These are phyloP conservation scores for Aspergillus thermomutatus DNA, from an alignment of 2,329 filamentous ascomycete species.

Conservation along the genomic window DNA sequence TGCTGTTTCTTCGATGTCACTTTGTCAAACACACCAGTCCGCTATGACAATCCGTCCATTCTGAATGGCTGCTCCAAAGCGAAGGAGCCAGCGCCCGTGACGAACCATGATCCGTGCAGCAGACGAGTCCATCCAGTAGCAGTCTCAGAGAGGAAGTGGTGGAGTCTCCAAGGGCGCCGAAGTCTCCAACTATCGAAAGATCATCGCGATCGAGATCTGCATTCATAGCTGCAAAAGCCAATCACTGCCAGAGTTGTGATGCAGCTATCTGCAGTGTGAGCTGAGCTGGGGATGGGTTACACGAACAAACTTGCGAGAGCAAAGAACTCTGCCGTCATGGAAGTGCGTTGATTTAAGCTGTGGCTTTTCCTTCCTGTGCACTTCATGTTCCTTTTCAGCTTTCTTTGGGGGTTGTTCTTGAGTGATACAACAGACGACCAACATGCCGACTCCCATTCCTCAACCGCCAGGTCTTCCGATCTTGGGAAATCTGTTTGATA, in stretches of 20 bases:
- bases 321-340: background rate
- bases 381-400: background rate
- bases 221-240: constrained; percentile 6
- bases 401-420: background rate
- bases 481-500: constrained; percentile 51
- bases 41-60: constrained; percentile 10
- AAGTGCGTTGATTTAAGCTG: background rate
- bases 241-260: constrained; percentile 3
- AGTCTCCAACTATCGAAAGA: constrained; percentile 14
- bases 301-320: background rate
- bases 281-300: background rate
- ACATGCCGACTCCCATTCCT: constrained; percentile 49
- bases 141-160: constrained; percentile 1
- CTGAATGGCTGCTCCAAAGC: constrained; percentile 9
- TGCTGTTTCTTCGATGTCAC: background rate
- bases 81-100: constrained; percentile 13
- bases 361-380: background rate
- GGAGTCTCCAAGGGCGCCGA: background rate
- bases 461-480: constrained; percentile 50
- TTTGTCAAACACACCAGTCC: background rate
- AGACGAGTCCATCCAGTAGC: constrained; percentile 15
- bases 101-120: constrained; percentile 23
- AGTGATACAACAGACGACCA: background rate
- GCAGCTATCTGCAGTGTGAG: constrained; percentile 2
- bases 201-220: constrained; percentile 12